Base-by-base conservation (phyloP, 2,329 filamentous ascomycete species). In the Ophiostoma sp. region DNA sequence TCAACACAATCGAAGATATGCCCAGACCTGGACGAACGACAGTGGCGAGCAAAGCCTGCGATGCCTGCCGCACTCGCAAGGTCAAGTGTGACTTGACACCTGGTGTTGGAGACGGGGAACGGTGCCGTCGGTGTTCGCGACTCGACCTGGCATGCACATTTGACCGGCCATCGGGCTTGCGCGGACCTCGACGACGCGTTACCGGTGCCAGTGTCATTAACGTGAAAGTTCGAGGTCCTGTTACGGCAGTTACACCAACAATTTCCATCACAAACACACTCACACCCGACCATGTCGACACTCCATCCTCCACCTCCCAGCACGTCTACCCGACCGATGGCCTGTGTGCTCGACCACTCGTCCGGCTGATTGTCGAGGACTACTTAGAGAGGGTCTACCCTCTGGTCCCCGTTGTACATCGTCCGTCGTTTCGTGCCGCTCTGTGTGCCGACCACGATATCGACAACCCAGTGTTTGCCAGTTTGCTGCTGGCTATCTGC, bases 381-480 rank as follows among this genome's bases (percentile, higher is more conserved):
- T 66, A 66, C 7, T n/a, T 66, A 0, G 33, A 36, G 3, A 11
- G 36, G 2, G 61, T 66, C 2, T 66, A 66, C n/a, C 61, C 61
- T 2, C 22, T 66, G 36, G 39, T 66, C 19, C 61, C 61, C 15
- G 61, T 66, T 3, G 61, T 66, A 9, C 61, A 66, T 22, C 33
- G 36, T 3, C 61, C 61, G n/a, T 28, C 61, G 3, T 66, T 66
- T 19, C n/a, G n/a, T 2, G 31, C n/a, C 11, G 61, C 33, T 0
- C 17, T 66, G 17, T 22, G 22, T 1, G 22, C 17, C 6, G 61
- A 66, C 61, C 75, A 75, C 17, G 79, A 80, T 15, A 39, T 78
- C 7, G 55, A 76, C 5, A 78, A 79, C 70, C 66, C 74, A 0
- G 78, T 79, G 8, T 80, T 80, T 36, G 74, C 78, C 11, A 75